phyloP scores from a whole-genome alignment of 2,329 filamentous ascomycete species.

The Aspergillus quadricinctus region DNA sequence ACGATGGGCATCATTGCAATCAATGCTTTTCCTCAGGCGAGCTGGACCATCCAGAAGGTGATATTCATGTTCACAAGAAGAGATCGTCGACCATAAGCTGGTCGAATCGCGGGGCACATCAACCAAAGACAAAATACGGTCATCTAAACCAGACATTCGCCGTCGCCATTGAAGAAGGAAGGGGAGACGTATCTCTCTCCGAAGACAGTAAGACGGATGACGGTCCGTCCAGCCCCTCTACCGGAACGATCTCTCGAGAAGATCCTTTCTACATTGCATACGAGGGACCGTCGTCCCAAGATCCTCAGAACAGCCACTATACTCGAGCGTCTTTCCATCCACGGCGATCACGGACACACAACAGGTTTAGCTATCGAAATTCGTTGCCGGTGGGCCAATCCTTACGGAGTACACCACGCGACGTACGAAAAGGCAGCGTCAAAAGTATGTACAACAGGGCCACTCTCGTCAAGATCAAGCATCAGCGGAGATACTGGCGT shows the following conservation, averaged over 20 bases:
- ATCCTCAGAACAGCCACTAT: not conserved
- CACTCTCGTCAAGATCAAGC: slow-evolving; percentile 7
- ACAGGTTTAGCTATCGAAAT: not conserved
- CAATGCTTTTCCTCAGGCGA: not conserved
- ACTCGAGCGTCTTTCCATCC: not conserved
- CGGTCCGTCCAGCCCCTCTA: not conserved
- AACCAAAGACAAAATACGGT: not conserved
- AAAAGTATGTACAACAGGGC: slow-evolving; percentile 8
- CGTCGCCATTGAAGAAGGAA: not conserved
- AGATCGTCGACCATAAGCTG: not conserved
- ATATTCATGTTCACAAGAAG: slow-evolving; percentile 3
- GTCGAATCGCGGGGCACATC: not conserved
- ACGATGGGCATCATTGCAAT: not conserved
- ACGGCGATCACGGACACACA: not conserved
- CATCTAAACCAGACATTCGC: not conserved
- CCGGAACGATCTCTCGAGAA: not conserved
- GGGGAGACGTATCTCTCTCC: not conserved
- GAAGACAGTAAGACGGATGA: not conserved
- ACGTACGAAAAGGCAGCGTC: slow-evolving; percentile 3
- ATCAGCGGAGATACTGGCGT: slow-evolving; percentile 30
- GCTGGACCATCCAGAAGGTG: not conserved
- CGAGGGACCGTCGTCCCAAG: not conserved
- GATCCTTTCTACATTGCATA: not conserved
- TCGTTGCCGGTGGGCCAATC: not conserved
- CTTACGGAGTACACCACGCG: not conserved